Base-by-base conservation (phyloP, 1,284 basidiomycete genomes). In the Ustilago nuda region DNA sequence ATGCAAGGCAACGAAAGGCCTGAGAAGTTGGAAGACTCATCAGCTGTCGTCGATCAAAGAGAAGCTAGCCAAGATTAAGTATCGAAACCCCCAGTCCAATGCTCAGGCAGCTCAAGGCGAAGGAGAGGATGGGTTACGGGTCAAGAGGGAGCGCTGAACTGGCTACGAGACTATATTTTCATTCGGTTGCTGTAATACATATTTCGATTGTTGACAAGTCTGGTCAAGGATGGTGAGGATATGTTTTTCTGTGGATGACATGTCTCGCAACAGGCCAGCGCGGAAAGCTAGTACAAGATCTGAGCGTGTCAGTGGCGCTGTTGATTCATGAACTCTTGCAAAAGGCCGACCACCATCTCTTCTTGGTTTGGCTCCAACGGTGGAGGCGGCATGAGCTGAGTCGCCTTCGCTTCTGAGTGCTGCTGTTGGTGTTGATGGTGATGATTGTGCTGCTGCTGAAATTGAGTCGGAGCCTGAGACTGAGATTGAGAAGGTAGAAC, bases 1-100 rank as follows among this genome's bases (percentile, higher is more conserved):
- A 7, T 33, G 39, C 13, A 53, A 27, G n/a, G 27, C 8, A 23
- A 46, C 35, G 8, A 48, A 56, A 8, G 61, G 61, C 15, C 51
- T 71, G 9, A 59, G 63, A 12, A 61, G 56, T 36, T 71, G 68
- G 68, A 71, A 65, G 36, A 45, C 54, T 2, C 36, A 43, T 8
- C 61, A 57, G 9, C 36, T 70, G n/a, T 53, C 12, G 17, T 57
- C 58, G 23, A 36, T 70, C 50, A 70, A 65, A 36, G 48, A 61
- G 17, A 62, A 60, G 39, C 45, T 72, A 6, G 37, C 63, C 7
- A 64, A 64, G 15, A 53, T 61, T n/a, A 58, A 43, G 17, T 52
- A 66, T 13, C 56, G 56, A 3, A 6, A 51, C 13, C 8, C 57
- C 1, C 17, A 27, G 1, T 30, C 53, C 23, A 8, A 12, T 15